A percentile compares a stretch with the other conserved stretches of the same genome.
Conservation (phyloP, 2,329 filamentous ascomycete genomes). For the Zelopaecilomyces penicillatus region DNA sequence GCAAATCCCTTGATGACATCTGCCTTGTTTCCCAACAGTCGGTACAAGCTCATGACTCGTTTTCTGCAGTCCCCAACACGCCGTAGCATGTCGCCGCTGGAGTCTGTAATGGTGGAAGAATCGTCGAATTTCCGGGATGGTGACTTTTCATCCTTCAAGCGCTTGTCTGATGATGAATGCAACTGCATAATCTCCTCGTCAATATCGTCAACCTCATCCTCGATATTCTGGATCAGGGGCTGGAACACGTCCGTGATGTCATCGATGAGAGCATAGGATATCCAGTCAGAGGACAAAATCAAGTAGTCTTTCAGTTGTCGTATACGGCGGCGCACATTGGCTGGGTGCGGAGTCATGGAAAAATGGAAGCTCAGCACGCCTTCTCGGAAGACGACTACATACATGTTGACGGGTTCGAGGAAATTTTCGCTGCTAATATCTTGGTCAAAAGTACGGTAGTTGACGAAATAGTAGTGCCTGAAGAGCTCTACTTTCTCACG, state of each 20-base stretch:
- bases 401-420: constrained; percentile 93
- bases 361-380: constrained; percentile 96
- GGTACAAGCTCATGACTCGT: constrained; percentile 93
- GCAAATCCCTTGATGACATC: constrained; percentile 99
- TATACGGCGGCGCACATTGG: constrained; percentile 89
- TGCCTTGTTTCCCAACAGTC: constrained; percentile 90
- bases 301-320: constrained; percentile 91
- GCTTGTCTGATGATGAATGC: constrained; percentile 51
- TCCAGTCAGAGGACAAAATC: constrained; percentile 91
- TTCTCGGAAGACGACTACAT: constrained; percentile 92
- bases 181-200: constrained; percentile 83
- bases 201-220: constrained; percentile 94
- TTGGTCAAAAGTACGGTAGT: constrained; percentile 96
- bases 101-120: constrained; percentile 34
- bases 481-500: constrained; percentile 98
- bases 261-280: constrained; percentile 95
- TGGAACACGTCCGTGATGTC: constrained; percentile 97
- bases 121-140: constrained; percentile 42
- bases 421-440: constrained; percentile 84
- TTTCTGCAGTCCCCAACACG: constrained; percentile 91
- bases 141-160: constrained; percentile 30
- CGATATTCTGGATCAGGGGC: constrained; percentile 84
- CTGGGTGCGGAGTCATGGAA: constrained; percentile 88
- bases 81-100: constrained; percentile 74
- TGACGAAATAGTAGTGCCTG: constrained; percentile 96